A percentile compares a stretch with the other conserved stretches of the same genome.
phyloP scores from a whole-genome alignment of 2,329 filamentous ascomycete species.

The Ophidiomyces ophidiicola region DNA sequence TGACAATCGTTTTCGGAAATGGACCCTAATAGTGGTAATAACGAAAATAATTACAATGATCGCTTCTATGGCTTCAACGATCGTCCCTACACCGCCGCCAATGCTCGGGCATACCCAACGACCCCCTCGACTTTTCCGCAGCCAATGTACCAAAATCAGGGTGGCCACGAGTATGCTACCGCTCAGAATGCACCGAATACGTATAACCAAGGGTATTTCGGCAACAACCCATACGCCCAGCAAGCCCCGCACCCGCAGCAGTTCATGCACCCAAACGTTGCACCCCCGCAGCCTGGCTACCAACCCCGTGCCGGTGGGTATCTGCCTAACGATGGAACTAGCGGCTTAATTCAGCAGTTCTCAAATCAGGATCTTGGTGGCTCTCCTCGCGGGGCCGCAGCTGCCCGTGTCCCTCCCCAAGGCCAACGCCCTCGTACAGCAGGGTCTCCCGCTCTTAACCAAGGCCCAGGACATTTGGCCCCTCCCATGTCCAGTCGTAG shows the following conservation, averaged over 20 bases:
- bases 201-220: constrained; percentile 46
- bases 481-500: constrained; percentile 53
- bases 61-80: constrained; percentile 43
- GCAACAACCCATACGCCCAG: constrained; percentile 46
- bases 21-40: constrained; percentile 48
- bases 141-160: constrained; percentile 57
- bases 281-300: constrained; percentile 43
- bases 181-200: constrained; percentile 28
- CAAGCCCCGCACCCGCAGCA: constrained; percentile 39
- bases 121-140: constrained; percentile 95
- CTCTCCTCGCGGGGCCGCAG: constrained; percentile 43
- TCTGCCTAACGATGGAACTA: constrained; percentile 67
- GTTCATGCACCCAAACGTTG: constrained; percentile 42
- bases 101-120: constrained; percentile 57
- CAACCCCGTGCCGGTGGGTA: constrained; percentile 34
- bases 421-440: constrained; percentile 73
- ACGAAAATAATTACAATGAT: constrained; percentile 46
- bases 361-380: constrained; percentile 86
- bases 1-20: constrained; percentile 25
- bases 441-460: constrained; percentile 45
- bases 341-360: constrained; percentile 87
- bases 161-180: constrained; percentile 50
- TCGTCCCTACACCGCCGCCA: constrained; percentile 50
- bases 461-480: constrained; percentile 55
- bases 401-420: constrained; percentile 53